Conservation (phyloP, 331 rosid genomes). For the Malus hybrid region DNA sequence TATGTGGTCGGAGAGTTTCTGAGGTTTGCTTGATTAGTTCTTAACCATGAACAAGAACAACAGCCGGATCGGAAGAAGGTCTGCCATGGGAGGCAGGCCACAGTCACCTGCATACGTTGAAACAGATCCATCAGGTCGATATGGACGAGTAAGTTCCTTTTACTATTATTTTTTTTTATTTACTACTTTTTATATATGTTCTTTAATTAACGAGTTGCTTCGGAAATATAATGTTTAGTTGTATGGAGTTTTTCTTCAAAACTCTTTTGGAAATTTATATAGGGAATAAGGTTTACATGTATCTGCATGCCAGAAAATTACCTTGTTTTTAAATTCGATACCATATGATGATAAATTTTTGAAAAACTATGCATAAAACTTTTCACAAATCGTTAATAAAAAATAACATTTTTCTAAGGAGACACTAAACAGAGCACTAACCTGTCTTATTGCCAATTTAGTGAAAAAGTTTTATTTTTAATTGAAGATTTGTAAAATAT, state of each 20-base stretch:
- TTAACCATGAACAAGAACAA: conserved; percentile 30
- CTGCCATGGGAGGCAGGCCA: conserved; percentile 27
- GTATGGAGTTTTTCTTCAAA: too few relatives aligned
- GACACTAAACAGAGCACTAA: too few relatives aligned
- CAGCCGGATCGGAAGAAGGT: conserved; percentile 23
- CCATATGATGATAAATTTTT: neutral
- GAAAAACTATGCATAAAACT: too few relatives aligned
- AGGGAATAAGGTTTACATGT: neutral
- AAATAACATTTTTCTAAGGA: too few relatives aligned
- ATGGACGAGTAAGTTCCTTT: conserved; percentile 67
- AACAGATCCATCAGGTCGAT: conserved; percentile 85
- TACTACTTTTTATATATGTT: neutral
- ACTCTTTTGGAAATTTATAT: neutral
- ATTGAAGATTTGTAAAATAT: too few relatives aligned
- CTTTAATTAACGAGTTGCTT: neutral
- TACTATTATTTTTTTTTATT: neutral
- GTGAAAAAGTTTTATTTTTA: too few relatives aligned
- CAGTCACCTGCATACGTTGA: conserved; percentile 49
- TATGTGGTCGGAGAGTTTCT: neutral
- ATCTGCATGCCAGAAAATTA: neutral
- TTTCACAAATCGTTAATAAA: too few relatives aligned
- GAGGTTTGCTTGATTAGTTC: neutral
- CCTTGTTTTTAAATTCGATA: too few relatives aligned
- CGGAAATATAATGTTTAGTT: neutral
- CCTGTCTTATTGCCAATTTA: too few relatives aligned